Evolutionary conservation across 1,284 basidiomycete species (phyloP), one percentile per base, ranked within the genome.

Genomic region (Amylostereum areolatum): DNA sequence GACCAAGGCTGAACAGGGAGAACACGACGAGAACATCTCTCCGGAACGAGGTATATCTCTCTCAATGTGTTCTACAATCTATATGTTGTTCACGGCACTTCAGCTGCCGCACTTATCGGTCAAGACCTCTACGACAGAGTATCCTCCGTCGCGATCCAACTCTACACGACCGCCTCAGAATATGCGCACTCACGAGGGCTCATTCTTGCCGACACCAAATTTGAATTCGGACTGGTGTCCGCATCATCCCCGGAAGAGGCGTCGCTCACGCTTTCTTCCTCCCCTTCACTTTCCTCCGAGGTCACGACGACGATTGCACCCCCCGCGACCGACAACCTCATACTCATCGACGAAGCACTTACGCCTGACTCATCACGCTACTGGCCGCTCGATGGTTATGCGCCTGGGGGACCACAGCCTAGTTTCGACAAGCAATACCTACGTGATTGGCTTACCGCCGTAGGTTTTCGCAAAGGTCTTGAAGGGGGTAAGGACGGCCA

Each of bases 371-470:
- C 93, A 25, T 97, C 94, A 18, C 81, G 96, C 37, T 99, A 98
- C 75, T 99, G 97, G 96, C 86, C 92, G 1, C 75, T 83, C 0
- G 75, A 73, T 10, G 78, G 72, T 2, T 99, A 97, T 70, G 68
- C 71, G 36, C 75, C 82, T 2, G 96, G 96, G 7, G 73, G 78
- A 29, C 71, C 83, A 0, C 96, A 97, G 69, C 80, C 85, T 24
- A 93, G 91, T 61, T 99, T 97, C 61, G 97, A 99, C 68, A 99
- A 99, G 73, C 96, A 99, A 70, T 97, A 89, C 63, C 72, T 99
- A 42, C 76, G 97, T 34, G 94, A 98, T 66, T 94, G 93, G 89
- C 72, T 97, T 37, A 80, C 81, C 27, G 65, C 69, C 28, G 71
- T 74, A 4, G 91, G 90, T 0, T 92, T 90, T 66, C 75, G 74